phyloP scores from a whole-genome alignment of 306 rosid genomes.

The Malus sylvestris region DNA sequence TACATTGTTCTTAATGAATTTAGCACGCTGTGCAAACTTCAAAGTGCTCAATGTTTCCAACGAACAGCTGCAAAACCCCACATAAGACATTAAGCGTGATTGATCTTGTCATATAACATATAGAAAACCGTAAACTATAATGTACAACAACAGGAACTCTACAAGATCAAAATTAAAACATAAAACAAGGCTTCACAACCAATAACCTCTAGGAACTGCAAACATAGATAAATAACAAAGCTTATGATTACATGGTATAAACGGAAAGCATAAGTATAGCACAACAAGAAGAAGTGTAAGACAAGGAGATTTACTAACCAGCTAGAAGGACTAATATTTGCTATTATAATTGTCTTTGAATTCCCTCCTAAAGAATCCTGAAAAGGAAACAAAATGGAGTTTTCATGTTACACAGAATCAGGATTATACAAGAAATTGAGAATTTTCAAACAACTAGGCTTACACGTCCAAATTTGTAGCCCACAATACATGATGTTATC shows the following conservation, averaged over 20 bases:
- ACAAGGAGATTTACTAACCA: conserved; percentile 43
- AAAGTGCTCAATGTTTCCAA: conserved; percentile 96
- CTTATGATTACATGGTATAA: background rate
- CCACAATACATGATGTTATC: background rate
- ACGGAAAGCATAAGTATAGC: background rate
- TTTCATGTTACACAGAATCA: background rate
- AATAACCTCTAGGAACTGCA: background rate
- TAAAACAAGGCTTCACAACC: background rate
- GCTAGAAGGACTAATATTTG: conserved; percentile 89
- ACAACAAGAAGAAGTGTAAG: background rate
- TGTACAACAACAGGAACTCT: background rate
- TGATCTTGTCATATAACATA: background rate
- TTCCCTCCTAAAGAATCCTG: conserved; percentile 99
- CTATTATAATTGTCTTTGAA: conserved; percentile 81
- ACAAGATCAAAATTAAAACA: background rate
- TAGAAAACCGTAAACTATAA: background rate
- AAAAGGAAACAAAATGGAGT: conserved; percentile 22
- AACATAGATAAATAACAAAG: background rate
- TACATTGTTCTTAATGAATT: conserved; percentile 92
- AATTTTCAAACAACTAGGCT: background rate
- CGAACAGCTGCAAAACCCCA: conserved; percentile 68
- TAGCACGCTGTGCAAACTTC: conserved; percentile 98
- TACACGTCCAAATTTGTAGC: background rate
- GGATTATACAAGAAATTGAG: background rate
- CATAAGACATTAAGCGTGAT: background rate